A percentile compares a stretch with the other conserved stretches of the same genome.
Evolutionary conservation across 208 protist species (phyloP).

Genomic region (Trypanosoma congolense): DNA sequence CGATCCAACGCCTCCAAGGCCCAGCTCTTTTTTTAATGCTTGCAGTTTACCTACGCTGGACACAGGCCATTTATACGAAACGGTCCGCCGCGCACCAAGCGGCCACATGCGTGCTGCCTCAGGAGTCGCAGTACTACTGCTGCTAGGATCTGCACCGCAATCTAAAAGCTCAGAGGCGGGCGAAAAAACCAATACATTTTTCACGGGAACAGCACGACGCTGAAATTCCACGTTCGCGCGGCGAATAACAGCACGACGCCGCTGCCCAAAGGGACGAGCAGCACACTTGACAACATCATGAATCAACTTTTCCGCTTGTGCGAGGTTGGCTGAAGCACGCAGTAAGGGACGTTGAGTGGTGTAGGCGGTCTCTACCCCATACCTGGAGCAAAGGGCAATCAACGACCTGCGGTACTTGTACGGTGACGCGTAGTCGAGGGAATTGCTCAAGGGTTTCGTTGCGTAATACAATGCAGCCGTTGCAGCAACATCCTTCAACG

Average conservation of each 20-base stretch:
- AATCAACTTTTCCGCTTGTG: conserved; percentile 57
- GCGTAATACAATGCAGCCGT: conserved; percentile 75
- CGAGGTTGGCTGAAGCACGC: conserved; percentile 47
- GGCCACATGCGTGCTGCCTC: conserved; percentile 47
- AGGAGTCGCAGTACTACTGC: conserved; percentile 10
- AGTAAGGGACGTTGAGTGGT: conserved; percentile 65
- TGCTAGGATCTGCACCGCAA: conserved; percentile 25
- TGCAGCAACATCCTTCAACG: conserved; percentile 60
- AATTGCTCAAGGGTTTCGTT: conserved; percentile 68
- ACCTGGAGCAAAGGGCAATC: conserved; percentile 47
- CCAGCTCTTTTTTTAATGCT: conserved; percentile 14
- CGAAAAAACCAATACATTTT: conserved; percentile 29
- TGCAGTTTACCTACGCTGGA: conserved; percentile 34
- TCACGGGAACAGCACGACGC: conserved; percentile 39
- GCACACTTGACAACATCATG: conserved; percentile 27
- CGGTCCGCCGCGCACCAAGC: conserved; percentile 49
- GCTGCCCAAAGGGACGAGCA: conserved; percentile 43
- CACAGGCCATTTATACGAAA: conserved; percentile 58
- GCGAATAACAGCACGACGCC: conserved; percentile 40
- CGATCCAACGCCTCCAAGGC: conserved; percentile 18
- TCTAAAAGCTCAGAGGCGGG: conserved; percentile 40
- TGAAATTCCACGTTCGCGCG: conserved; percentile 22
- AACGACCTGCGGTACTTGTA: conserved; percentile 73
- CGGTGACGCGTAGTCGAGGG: conserved; percentile 77
- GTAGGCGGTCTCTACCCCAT: conserved; percentile 58